Evolutionary conservation across 164 flowering plant species (phyloP).

Genomic region (Nymphaea thermarum): DNA sequence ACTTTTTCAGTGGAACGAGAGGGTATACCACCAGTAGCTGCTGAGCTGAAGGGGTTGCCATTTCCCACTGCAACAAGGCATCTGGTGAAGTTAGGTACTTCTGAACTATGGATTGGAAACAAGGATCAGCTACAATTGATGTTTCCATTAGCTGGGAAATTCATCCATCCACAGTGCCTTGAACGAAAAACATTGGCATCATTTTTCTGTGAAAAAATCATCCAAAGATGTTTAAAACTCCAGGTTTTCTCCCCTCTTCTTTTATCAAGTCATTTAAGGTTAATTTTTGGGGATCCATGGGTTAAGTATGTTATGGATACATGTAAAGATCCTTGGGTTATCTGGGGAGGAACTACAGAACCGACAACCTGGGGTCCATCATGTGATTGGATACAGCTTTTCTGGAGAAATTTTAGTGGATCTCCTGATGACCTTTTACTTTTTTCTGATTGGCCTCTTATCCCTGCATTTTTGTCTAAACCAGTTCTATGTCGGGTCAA

Average conservation of each 20-base stretch:
- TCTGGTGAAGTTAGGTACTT: constrained; percentile 48
- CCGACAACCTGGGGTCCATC: constrained; percentile 67
- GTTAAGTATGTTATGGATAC: constrained; percentile 61
- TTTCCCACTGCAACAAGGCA: constrained; percentile 71
- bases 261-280: constrained; percentile 60
- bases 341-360: constrained; percentile 56
- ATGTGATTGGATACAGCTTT: constrained; percentile 83
- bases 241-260: constrained; percentile 51
- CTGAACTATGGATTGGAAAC: constrained; percentile 77
- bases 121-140: constrained; percentile 63
- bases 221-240: constrained; percentile 47
- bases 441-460: constrained; percentile 90
- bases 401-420: constrained; percentile 62
- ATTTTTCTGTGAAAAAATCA: constrained; percentile 32
- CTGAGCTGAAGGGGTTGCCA: constrained; percentile 74
- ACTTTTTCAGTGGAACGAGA: constrained; percentile 32
- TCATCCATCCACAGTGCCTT: constrained; percentile 60
- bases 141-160: constrained; percentile 56
- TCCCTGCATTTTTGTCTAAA: constrained; percentile 91
- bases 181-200: constrained; percentile 44
- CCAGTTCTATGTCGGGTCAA: constrained; percentile 81
- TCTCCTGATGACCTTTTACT: constrained; percentile 50
- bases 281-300: constrained; percentile 70
- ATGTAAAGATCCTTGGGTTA: constrained; percentile 80
- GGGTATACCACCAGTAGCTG: constrained; percentile 25